Base-by-base conservation (phyloP, 139 green algal genomes). In the Picochlorum sp. region DNA sequence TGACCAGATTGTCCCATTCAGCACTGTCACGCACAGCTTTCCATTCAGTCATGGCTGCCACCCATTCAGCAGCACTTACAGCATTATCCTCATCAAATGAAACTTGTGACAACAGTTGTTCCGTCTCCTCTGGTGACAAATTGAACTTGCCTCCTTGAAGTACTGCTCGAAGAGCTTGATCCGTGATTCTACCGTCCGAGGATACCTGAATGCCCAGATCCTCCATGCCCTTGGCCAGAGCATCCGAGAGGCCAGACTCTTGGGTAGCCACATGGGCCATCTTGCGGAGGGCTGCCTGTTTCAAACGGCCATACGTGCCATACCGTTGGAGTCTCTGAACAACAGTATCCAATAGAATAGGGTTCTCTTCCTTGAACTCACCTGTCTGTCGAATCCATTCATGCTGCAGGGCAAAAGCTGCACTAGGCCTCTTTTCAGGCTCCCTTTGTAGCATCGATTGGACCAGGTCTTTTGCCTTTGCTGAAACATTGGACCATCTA, bases 271-370 rank as follows among this genome's bases (percentile, higher is more conserved):
- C 50, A 55, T 72, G 58, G 3, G 68, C 73, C 20, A 73, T 64
- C 24, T 50, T 63, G 32, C 73, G 50, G 49, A 85, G 53, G 5
- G 66, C 72, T 31, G 78, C 65, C 72, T 91, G 79, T 56, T 89
- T 91, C 1, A 91, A 52, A 32, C 70, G 55, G 10, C 73, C 73
- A 43, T 81, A 90, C 4, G 76, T 89, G 43, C 81, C 83, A 57
- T 75, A 93, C 3, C 82, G 64, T 71, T 91, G 84, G 65, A 91
- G 65, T 52, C 84, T 77, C 74, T 89, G 81, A 35, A 91, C 81
- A 32, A 91, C 68, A 4, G 67, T 78, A 37, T 80, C 68, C 22
- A 37, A 33, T 6, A 88, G 62, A 0, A 64, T 64, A 14, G 39
- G 25, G 4, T 65, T 63, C 14, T 54, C 28, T 3, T 52, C 50